These are phyloP conservation scores for Centrapalus pauciflorus DNA, from an alignment of 129 eudicot species.

Conservation along the genomic window DNA sequence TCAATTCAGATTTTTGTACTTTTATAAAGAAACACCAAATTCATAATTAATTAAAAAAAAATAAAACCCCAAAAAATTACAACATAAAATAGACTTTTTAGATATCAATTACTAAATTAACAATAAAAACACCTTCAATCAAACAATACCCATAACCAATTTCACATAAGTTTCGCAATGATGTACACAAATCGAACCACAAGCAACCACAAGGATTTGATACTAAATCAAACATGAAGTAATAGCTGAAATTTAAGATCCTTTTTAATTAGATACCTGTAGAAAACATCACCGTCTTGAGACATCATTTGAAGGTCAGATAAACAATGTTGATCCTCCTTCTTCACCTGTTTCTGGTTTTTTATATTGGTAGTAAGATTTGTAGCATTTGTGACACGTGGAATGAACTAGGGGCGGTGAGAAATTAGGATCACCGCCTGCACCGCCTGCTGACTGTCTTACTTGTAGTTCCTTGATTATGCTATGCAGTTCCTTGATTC, in stretches of 20 bases:
- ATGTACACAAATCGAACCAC: too few relatives aligned
- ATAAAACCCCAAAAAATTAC: not conserved
- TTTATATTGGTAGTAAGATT: too few relatives aligned
- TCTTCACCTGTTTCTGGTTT: not conserved
- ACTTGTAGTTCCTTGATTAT: too few relatives aligned
- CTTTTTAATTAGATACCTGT: conserved; percentile 36
- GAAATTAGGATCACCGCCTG: too few relatives aligned
- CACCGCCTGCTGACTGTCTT: too few relatives aligned
- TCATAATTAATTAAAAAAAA: not conserved
- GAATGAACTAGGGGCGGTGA: too few relatives aligned
- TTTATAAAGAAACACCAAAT: not conserved
- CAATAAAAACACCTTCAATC: too few relatives aligned
- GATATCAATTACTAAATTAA: too few relatives aligned
- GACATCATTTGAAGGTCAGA: conserved; percentile 29
- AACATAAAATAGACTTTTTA: too few relatives aligned
- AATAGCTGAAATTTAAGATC: not conserved
- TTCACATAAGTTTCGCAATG: not conserved
- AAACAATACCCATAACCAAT: not conserved
- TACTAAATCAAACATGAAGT: not conserved
- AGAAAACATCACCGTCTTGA: conserved; percentile 45
- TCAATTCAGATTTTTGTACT: not conserved
- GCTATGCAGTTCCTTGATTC: too few relatives aligned
- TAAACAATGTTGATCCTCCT: not conserved
- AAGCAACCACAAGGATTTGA: not conserved
- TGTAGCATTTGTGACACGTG: too few relatives aligned